These are phyloP conservation scores for Kwoniella dendrophila DNA, from an alignment of 768 basidiomycete genomes.

Conservation along the genomic window DNA sequence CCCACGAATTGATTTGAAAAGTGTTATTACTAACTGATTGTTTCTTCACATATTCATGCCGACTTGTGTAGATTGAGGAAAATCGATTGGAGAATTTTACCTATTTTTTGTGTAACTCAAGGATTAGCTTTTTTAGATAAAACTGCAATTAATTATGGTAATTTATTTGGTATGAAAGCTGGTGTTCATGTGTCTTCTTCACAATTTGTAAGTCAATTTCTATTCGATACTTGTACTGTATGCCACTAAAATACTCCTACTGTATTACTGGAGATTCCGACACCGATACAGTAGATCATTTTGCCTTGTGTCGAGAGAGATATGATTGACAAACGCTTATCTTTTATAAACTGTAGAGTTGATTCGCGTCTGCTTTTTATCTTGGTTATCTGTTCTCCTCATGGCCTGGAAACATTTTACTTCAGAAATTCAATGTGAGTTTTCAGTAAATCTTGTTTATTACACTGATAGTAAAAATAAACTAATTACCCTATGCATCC, in stretches of 20 bases:
- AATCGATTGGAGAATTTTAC: slow-evolving; percentile 51
- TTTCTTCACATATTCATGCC: too few relatives aligned
- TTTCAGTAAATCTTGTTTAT: background rate
- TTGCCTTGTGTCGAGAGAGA: background rate
- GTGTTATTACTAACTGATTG: background rate
- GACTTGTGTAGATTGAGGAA: slow-evolving; percentile 11
- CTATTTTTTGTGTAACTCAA: slow-evolving; percentile 49
- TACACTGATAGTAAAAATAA: too few relatives aligned
- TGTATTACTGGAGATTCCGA: background rate
- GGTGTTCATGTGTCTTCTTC: slow-evolving; percentile 10
- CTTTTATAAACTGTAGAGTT: background rate
- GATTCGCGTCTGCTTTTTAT: slow-evolving; percentile 18
- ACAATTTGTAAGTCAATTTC: slow-evolving; percentile 8
- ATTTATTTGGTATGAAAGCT: slow-evolving; percentile 46
- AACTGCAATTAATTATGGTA: slow-evolving; percentile 56
- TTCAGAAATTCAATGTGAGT: slow-evolving; percentile 10
- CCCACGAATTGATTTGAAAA: background rate
- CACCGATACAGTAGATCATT: background rate
- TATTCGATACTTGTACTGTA: background rate
- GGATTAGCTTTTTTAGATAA: slow-evolving; percentile 54
- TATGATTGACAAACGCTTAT: background rate
- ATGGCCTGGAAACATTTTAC: slow-evolving; percentile 5
- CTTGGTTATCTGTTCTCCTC: slow-evolving; percentile 14
- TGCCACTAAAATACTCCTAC: background rate
- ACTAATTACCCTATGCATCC: too few relatives aligned